Evolutionary conservation across 2,329 filamentous ascomycete genomes (phyloP).

Genomic region (Raffaelea ambrosiae): DNA sequence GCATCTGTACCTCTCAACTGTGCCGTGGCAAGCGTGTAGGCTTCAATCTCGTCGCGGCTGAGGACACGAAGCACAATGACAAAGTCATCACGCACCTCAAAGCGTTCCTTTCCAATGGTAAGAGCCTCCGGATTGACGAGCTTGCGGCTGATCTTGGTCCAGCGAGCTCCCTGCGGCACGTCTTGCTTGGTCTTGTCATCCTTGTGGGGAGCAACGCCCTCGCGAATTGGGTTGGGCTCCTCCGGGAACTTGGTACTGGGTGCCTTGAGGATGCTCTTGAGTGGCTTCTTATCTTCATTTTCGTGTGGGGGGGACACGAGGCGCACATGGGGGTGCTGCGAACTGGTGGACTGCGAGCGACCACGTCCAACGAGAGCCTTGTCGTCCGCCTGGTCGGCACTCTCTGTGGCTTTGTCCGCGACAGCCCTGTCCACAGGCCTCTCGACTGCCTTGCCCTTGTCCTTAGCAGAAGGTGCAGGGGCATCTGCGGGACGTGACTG

Average conservation of each 20-base stretch:
- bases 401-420: neutral
- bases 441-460: slow-evolving; percentile 5
- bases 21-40: slow-evolving; percentile 72
- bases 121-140: slow-evolving; percentile 86
- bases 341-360: slow-evolving; percentile 10
- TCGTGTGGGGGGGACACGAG: slow-evolving; percentile 64
- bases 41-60: slow-evolving; percentile 82
- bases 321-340: slow-evolving; percentile 28
- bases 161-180: slow-evolving; percentile 70
- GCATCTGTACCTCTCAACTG: slow-evolving; percentile 60
- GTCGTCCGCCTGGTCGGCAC: neutral
- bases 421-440: neutral
- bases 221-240: slow-evolving; percentile 70
- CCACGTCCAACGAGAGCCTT: neutral
- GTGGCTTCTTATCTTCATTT: slow-evolving; percentile 41
- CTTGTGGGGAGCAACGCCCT: slow-evolving; percentile 90
- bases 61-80: slow-evolving; percentile 88
- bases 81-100: slow-evolving; percentile 84
- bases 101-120: slow-evolving; percentile 79
- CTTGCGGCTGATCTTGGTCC: slow-evolving; percentile 86
- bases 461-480: slow-evolving; percentile 11
- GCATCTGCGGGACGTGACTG: slow-evolving; percentile 22
- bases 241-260: slow-evolving; percentile 81
- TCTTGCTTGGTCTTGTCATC: slow-evolving; percentile 63
- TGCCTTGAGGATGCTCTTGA: slow-evolving; percentile 79